Evolutionary conservation across 1,139 yeast genomes (phyloP), one percentile per base, ranked within the genome.

Genomic region (Debaryomycetaceae sp.): DNA sequence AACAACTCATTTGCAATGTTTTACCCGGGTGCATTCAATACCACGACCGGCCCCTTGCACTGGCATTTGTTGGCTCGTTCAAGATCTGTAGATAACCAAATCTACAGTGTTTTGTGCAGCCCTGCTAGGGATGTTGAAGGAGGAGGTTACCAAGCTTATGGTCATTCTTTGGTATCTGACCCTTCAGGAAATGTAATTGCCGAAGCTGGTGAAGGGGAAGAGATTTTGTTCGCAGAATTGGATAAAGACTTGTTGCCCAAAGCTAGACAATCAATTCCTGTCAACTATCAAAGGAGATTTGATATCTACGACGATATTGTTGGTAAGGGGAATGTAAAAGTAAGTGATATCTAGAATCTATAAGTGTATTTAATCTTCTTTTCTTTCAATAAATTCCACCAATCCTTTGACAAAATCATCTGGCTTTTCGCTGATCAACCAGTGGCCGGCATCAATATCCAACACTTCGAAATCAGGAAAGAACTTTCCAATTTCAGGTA

Each of bases 21-120:
- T 3, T 89, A 70, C 50, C 96, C 96, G 0, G 83, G 94, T 30
- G 96, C 96, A 0, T 89, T 91, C 65, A 88, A 96, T 1, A 75
- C 84, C 56, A 78, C 82, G 48, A 89, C 96, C 0, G 96, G 96
- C 1, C 79, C 78, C 37, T 91, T 92, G 1, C 96, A 89, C 52
- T 89, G 96, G 94, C 81, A 81, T 41, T 60, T 76, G 2, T 64
- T 89, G 41, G 95, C 87, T 2, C 70, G 81, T 18, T 82, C 94
- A 0, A 69, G 96, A 36, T 96, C 96, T 1, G 72, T 88, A 15
- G 95, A 87, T 53, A 78, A 89, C 1, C 96, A 88, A 58, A 72
- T 83, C 50, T 89, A 76, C 55, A 92, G 87, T 5, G 68, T 89
- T 6, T 79, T 88, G 82, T 52, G 53, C 35, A 51, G 56, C 14